Conservation (phyloP, 2,329 filamentous ascomycete species). For the Dendrostoma leiphaemia region DNA sequence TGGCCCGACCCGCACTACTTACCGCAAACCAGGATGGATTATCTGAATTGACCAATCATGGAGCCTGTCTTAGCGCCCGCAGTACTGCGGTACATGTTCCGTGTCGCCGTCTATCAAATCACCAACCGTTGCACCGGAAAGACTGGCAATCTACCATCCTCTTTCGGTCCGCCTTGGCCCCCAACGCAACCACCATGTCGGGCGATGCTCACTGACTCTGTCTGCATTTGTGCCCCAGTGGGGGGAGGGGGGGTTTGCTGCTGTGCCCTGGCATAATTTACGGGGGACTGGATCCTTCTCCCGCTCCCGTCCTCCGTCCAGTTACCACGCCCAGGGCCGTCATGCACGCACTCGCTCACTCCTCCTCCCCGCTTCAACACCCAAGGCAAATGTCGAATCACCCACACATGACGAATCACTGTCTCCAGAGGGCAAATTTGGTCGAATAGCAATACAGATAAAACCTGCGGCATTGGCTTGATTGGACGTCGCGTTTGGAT, state of each 20-base stretch:
- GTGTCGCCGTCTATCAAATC: not conserved
- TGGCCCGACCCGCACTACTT: no score
- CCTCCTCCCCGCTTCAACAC: not conserved
- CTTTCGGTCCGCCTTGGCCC: not conserved
- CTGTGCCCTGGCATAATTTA: slow-evolving; percentile 1
- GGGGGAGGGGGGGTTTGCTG: not conserved
- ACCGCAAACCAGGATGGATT: not conserved
- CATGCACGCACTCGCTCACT: not conserved
- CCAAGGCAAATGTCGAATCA: slow-evolving; percentile 7
- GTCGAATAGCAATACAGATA: not conserved
- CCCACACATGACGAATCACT: slow-evolving; percentile 14
- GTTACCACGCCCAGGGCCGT: no score
- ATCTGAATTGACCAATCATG: not conserved
- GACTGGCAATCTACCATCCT: not conserved
- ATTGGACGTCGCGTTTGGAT: not conserved
- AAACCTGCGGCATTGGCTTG: not conserved
- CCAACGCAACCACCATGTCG: not conserved
- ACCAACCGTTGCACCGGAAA: not conserved
- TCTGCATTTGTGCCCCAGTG: no score
- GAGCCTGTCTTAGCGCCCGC: not conserved
- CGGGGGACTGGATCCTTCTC: not conserved
- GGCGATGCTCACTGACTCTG: not conserved
- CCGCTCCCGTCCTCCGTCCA: not conserved
- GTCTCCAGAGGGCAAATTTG: not conserved
- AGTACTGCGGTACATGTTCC: not conserved